Evolutionary conservation across 1,284 basidiomycete genomes (phyloP).

Genomic region (Mycosarcoma mackinlayi): DNA sequence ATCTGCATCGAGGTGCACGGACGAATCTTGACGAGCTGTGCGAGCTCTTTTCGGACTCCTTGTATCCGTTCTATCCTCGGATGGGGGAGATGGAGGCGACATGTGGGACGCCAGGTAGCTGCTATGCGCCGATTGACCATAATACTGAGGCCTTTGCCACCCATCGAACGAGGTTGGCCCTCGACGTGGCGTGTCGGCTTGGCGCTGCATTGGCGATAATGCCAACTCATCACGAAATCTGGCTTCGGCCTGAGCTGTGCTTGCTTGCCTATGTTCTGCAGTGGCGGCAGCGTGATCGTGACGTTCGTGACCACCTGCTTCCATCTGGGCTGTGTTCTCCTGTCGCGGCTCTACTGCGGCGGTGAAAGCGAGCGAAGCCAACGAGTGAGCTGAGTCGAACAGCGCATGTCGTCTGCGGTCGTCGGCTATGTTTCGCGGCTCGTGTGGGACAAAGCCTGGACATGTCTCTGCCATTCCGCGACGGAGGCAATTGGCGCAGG

Average conservation of each 20-base stretch:
- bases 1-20: constrained; percentile 4
- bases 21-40: background rate
- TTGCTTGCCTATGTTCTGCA: background rate
- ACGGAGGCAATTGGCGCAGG: constrained; percentile 12
- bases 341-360: too few species aligned
- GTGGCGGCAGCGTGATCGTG: constrained; percentile 1
- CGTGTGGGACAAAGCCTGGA: constrained; percentile 3
- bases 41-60: background rate
- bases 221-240: background rate
- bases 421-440: background rate
- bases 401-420: background rate
- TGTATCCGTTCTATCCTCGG: background rate
- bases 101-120: constrained; percentile 13
- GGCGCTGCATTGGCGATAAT: background rate
- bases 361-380: background rate
- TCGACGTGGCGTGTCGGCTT: background rate
- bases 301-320: too few species aligned
- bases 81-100: constrained; percentile 2
- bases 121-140: constrained; percentile 9
- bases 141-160: constrained; percentile 2
- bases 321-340: too few species aligned
- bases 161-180: background rate
- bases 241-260: background rate
- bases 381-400: background rate
- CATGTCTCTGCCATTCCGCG: constrained; percentile 5